Evolutionary conservation across 345 rosid genomes (phyloP).

Genomic region (Moricandia arvensis): DNA sequence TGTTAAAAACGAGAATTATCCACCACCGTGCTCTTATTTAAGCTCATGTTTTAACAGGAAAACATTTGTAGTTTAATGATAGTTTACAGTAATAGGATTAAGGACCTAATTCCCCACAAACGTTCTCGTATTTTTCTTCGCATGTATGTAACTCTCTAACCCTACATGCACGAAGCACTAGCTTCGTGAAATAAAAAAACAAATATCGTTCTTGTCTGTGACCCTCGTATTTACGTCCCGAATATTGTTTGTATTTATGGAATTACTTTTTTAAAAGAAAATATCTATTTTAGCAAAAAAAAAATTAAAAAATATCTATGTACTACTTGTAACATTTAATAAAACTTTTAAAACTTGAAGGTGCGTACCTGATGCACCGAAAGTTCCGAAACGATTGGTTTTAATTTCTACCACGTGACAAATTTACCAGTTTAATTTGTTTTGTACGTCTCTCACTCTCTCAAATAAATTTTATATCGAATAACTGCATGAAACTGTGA

Average conservation of each 20-base stretch:
- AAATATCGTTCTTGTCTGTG: slow-evolving; percentile 20
- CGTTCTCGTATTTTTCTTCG: not conserved
- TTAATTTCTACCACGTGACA: not conserved
- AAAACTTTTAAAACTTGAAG: not conserved
- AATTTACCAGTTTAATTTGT: not conserved
- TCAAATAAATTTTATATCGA: not conserved
- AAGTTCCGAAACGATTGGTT: no score
- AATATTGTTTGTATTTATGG: not conserved
- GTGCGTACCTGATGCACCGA: not conserved
- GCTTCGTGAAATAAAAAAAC: slow-evolving; percentile 2
- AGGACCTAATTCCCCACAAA: not conserved
- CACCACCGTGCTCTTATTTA: not conserved
- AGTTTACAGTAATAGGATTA: no score
- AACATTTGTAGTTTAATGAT: no score
- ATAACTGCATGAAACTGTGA: not conserved
- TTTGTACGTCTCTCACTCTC: no score
- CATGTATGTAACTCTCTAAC: slow-evolving; percentile 7
- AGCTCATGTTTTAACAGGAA: not conserved
- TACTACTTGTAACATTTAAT: not conserved
- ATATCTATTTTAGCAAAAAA: no score
- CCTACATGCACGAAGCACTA: slow-evolving; percentile 36
- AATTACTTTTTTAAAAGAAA: not conserved
- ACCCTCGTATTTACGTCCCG: not conserved
- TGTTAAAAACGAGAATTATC: not conserved
- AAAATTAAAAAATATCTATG: no score